Evolutionary conservation across 2,329 filamentous ascomycete genomes (phyloP).

Genomic region (Penicillium sp.): DNA sequence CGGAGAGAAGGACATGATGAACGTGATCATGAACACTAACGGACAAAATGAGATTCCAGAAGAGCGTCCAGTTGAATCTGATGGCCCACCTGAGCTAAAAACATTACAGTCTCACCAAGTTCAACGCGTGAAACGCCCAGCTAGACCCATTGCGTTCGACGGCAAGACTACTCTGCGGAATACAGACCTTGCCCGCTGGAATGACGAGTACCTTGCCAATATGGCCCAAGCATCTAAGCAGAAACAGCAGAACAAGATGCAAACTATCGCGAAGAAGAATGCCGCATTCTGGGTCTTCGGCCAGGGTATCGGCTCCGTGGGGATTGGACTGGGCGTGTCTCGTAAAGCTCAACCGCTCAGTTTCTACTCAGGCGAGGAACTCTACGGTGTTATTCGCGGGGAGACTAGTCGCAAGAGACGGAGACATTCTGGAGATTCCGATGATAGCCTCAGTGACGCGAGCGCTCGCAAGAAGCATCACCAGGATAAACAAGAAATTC

Average conservation of each 20-base stretch:
- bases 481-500: constrained; percentile 7
- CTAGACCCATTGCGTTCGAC: constrained; percentile 46
- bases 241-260: constrained; percentile 42
- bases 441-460: no score
- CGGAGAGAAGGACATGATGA: neutral
- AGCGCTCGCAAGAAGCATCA: neutral
- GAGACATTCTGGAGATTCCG: no score
- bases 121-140: neutral
- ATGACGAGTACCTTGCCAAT: constrained; percentile 53
- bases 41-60: neutral
- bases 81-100: constrained; percentile 1
- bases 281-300: constrained; percentile 57
- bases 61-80: neutral
- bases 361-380: constrained; percentile 52
- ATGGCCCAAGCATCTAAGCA: constrained; percentile 49
- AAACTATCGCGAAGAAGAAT: constrained; percentile 54
- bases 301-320: constrained; percentile 52
- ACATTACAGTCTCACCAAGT: neutral
- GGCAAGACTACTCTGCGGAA: constrained; percentile 50
- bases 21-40: neutral
- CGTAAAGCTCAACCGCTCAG: constrained; percentile 48
- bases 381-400: no score
- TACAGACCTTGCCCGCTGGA: constrained; percentile 53
- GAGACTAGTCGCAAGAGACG: no score
- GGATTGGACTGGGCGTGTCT: constrained; percentile 41